Conservation (phyloP, 805 yeast genomes). For the Teunomyces gatunensis region DNA sequence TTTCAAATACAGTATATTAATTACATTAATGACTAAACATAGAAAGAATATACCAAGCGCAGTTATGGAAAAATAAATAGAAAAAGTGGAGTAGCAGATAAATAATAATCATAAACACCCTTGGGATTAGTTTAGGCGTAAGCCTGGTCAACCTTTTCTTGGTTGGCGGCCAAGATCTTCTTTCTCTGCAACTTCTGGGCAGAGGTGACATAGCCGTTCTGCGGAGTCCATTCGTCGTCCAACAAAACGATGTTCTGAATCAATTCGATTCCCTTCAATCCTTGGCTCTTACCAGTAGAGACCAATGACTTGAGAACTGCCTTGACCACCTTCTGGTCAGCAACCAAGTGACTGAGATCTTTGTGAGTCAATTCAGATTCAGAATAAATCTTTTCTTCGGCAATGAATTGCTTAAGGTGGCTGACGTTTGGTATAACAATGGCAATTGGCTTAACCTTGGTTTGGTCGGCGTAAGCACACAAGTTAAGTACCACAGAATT, state of each 20-base stretch:
- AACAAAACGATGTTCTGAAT: conserved; percentile 72
- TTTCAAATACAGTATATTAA: not conserved
- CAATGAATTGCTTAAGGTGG: conserved; percentile 55
- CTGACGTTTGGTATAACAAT: conserved; percentile 79
- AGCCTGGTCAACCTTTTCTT: conserved; percentile 64
- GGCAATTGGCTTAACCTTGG: conserved; percentile 87
- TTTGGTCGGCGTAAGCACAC: conserved; percentile 90
- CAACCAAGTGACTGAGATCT: conserved; percentile 47
- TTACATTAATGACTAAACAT: conserved; percentile 2
- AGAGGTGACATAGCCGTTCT: conserved; percentile 87
- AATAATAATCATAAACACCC: not conserved
- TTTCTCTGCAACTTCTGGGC: conserved; percentile 96
- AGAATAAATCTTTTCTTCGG: conserved; percentile 48
- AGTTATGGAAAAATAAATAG: not conserved
- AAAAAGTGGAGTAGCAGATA: not conserved
- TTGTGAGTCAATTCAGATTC: conserved; percentile 45
- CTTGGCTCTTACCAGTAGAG: conserved; percentile 76
- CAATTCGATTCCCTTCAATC: conserved; percentile 82
- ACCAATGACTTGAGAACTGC: conserved; percentile 59
- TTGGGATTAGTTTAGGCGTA: conserved; percentile 32
- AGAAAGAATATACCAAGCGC: not conserved
- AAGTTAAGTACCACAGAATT: conserved; percentile 72
- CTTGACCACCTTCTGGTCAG: conserved; percentile 53
- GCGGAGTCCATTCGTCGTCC: conserved; percentile 97
- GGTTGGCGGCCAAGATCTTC: conserved; percentile 72